These are phyloP conservation scores for Pichia pseudocactophila DNA, from an alignment of 805 yeast genomes.

Conservation along the genomic window DNA sequence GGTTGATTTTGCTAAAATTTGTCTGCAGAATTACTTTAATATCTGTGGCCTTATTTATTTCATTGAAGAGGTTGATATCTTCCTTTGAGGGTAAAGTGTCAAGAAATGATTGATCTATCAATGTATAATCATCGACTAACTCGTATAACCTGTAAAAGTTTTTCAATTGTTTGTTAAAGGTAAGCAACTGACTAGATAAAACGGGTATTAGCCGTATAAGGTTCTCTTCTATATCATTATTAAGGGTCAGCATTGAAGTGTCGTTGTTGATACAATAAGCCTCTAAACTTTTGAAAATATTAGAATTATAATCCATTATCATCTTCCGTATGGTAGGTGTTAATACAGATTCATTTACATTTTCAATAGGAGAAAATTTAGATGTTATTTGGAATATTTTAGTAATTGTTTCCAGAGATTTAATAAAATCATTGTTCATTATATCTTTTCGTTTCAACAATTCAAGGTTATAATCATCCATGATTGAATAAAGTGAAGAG, in stretches of 20 bases:
- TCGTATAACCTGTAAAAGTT: conserved; percentile 20
- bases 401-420: conserved; percentile 21
- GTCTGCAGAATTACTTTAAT: conserved; percentile 22
- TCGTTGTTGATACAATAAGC: conserved; percentile 16
- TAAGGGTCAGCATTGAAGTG: conserved; percentile 17
- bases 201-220: conserved; percentile 21
- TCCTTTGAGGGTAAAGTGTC: conserved; percentile 21
- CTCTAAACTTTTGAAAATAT: conserved; percentile 13
- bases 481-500: not conserved
- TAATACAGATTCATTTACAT: conserved; percentile 12
- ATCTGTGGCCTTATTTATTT: conserved; percentile 17
- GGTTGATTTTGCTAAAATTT: conserved; percentile 22
- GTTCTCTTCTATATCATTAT: conserved; percentile 17
- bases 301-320: conserved; percentile 16
- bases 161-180: conserved; percentile 17
- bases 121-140: conserved; percentile 15
- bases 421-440: conserved; percentile 17
- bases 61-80: conserved; percentile 14
- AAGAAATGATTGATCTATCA: conserved; percentile 11
- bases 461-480: conserved; percentile 2
- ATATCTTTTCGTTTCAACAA: conserved; percentile 9
- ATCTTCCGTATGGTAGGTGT: conserved; percentile 16
- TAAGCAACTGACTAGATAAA: conserved; percentile 18
- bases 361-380: conserved; percentile 10
- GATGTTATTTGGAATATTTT: conserved; percentile 16